phyloP scores from a whole-genome alignment of 192 early-diverging fungal genomes.

The Neocallimastix lanati region DNA sequence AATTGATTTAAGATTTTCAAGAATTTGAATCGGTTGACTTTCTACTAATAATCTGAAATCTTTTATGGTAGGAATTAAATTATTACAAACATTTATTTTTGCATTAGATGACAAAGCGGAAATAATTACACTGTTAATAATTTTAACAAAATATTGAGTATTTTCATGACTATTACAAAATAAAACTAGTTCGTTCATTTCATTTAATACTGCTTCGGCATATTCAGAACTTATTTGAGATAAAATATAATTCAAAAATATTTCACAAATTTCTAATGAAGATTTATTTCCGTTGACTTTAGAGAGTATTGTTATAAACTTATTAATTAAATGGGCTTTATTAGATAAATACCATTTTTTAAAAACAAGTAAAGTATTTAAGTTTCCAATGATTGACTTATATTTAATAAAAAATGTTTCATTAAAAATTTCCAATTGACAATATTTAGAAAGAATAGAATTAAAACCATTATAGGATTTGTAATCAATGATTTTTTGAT shows the following conservation, averaged over 20 bases:
- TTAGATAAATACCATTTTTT: neutral
- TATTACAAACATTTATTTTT: neutral
- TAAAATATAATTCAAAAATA: neutral
- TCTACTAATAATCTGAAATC: neutral
- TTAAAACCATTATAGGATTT: neutral
- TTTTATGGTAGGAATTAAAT: neutral
- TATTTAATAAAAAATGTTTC: neutral
- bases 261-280: neutral
- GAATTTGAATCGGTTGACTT: neutral
- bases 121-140: neutral
- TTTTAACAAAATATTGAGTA: neutral
- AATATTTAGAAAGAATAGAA: neutral
- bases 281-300: neutral
- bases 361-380: neutral
- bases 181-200: neutral
- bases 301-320: neutral
- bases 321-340: neutral
- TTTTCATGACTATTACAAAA: neutral
- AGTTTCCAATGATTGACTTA: neutral
- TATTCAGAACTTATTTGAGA: neutral
- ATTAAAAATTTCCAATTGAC: neutral
- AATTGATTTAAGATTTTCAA: neutral
- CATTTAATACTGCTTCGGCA: neutral
- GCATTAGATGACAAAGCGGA: neutral
- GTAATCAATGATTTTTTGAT: too few relatives aligned